These are phyloP conservation scores for Coemansia sp. DNA, from an alignment of 192 early-diverging fungal species.

Conservation along the genomic window DNA sequence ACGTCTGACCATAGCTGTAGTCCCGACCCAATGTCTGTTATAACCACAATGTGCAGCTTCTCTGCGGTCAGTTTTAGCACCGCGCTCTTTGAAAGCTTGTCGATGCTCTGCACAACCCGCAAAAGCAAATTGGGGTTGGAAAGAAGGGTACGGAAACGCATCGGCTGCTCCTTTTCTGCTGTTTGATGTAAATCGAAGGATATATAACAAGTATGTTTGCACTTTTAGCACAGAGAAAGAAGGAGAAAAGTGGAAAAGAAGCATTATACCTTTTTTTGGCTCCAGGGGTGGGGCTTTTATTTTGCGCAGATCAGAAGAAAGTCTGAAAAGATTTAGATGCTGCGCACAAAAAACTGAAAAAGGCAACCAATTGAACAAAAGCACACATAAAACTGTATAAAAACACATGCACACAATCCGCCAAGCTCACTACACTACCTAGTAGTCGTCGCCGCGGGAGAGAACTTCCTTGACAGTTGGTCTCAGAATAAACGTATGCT, in stretches of 20 bases:
- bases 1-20: constrained; percentile 74
- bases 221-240: background rate
- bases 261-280: too few species aligned
- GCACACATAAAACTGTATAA: too few species aligned
- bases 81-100: constrained; percentile 70
- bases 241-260: background rate
- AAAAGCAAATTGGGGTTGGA: constrained; percentile 42
- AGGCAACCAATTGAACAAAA: too few species aligned
- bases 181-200: background rate
- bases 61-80: constrained; percentile 66
- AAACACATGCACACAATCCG: too few species aligned
- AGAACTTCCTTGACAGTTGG: constrained; percentile 89
- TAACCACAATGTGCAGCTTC: constrained; percentile 67
- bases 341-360: too few species aligned
- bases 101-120: constrained; percentile 58
- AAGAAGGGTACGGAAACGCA: constrained; percentile 37
- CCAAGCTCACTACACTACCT: background rate
- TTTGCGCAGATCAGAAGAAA: too few species aligned
- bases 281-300: too few species aligned
- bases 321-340: too few species aligned
- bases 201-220: background rate
- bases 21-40: constrained; percentile 60
- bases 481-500: constrained; percentile 90
- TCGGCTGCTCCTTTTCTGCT: background rate
- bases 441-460: constrained; percentile 74